Evolutionary conservation across 805 yeast genomes (phyloP).

Genomic region (Kregervanrija delftensis): DNA sequence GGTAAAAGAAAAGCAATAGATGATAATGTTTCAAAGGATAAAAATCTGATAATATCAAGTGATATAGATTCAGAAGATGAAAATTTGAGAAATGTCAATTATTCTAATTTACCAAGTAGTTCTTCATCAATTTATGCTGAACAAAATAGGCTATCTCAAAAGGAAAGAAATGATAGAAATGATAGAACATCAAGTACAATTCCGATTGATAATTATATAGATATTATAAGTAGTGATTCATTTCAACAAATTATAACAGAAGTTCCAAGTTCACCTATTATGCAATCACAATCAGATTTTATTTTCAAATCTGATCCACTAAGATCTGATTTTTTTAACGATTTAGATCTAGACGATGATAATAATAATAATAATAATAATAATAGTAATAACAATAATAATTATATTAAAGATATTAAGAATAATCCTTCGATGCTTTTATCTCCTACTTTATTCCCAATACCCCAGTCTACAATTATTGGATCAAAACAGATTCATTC

Average conservation of each 20-base stretch:
- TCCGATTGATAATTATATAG: background rate
- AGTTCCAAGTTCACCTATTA: slow-evolving; percentile 6
- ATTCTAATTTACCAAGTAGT: too few relatives aligned
- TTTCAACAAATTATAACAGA: background rate
- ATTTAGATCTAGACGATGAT: background rate
- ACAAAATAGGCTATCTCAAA: slow-evolving; percentile 16
- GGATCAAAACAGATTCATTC: slow-evolving; percentile 12
- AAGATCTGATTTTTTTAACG: slow-evolving; percentile 5
- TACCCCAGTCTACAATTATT: slow-evolving; percentile 11
- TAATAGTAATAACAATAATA: background rate
- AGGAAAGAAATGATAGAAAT: background rate
- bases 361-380: background rate
- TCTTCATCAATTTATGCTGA: too few relatives aligned
- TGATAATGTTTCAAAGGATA: too few relatives aligned
- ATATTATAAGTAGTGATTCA: slow-evolving; percentile 1
- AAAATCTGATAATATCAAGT: too few relatives aligned
- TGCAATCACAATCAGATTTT: slow-evolving; percentile 1
- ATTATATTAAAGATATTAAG: background rate
- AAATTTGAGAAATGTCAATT: too few relatives aligned
- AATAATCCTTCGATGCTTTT: slow-evolving; percentile 16
- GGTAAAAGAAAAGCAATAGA: too few relatives aligned
- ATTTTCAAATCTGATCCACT: background rate
- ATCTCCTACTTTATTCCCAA: slow-evolving; percentile 19
- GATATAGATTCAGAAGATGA: background rate
- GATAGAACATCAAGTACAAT: slow-evolving; percentile 7